phyloP scores from a whole-genome alignment of 177 flowering plant species.

The Vitis hybrid region DNA sequence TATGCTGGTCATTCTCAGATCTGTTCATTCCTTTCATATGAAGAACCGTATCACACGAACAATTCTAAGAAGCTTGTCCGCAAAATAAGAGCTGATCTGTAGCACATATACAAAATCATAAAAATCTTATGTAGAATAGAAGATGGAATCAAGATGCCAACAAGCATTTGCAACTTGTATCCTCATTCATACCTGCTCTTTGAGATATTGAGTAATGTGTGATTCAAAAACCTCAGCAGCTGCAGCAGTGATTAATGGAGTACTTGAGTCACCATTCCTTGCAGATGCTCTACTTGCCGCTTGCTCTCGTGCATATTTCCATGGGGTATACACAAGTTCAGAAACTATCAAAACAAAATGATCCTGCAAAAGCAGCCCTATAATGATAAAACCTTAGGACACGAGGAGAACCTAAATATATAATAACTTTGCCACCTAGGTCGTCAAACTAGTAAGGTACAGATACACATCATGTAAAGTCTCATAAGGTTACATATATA shows the following conservation, averaged over 20 bases:
- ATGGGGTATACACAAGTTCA: conserved; percentile 76
- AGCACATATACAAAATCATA: neutral
- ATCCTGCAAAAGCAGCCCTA: conserved; percentile 49
- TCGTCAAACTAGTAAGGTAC: no score
- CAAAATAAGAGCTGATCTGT: conserved; percentile 85
- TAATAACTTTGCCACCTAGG: no score
- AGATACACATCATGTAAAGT: no score
- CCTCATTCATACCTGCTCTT: conserved; percentile 50
- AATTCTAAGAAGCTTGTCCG: conserved; percentile 64
- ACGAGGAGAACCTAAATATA: neutral
- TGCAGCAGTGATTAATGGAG: conserved; percentile 77
- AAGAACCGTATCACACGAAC: conserved; percentile 49
- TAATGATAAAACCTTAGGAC: conserved; percentile 5
- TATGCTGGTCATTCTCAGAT: conserved; percentile 27
- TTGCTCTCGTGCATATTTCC: conserved; percentile 76
- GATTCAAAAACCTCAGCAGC: conserved; percentile 68
- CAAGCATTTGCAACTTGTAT: conserved; percentile 1
- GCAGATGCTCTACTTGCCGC: conserved; percentile 37
- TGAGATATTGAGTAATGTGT: conserved; percentile 53
- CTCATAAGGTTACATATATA: no score
- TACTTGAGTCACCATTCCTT: conserved; percentile 52
- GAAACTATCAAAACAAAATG: conserved; percentile 75
- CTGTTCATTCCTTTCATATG: conserved; percentile 47
- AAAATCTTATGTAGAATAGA: neutral
- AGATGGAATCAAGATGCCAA: neutral